These are phyloP conservation scores for Yamadazyma oceani DNA, from an alignment of 1,139 yeast genomes.

Conservation along the genomic window DNA sequence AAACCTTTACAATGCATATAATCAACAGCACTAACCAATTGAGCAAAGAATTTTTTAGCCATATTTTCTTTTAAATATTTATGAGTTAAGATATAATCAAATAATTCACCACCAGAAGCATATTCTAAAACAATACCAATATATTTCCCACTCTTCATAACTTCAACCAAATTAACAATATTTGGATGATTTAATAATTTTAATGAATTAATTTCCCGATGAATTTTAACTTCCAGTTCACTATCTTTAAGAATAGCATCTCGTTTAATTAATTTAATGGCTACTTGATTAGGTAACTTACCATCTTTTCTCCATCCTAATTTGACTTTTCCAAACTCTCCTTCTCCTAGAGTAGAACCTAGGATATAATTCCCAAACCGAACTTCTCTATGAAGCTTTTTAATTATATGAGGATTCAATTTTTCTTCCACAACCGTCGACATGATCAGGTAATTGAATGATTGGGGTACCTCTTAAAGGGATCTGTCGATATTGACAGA, in stretches of 20 bases:
- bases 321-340: constrained; percentile 96
- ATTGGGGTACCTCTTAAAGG: too few relatives aligned
- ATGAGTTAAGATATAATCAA: constrained; percentile 86
- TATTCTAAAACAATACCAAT: constrained; percentile 95
- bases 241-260: constrained; percentile 83
- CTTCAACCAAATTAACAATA: constrained; percentile 88
- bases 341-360: constrained; percentile 96
- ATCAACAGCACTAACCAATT: constrained; percentile 88
- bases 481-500: background rate
- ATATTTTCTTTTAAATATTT: constrained; percentile 80
- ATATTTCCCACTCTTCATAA: constrained; percentile 88
- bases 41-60: constrained; percentile 89
- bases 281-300: constrained; percentile 78
- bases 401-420: constrained; percentile 9
- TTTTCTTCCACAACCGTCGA: constrained; percentile 10
- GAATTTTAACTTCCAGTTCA: constrained; percentile 84
- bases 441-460: too few relatives aligned
- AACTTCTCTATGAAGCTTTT: constrained; percentile 48
- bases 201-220: constrained; percentile 88
- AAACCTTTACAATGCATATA: constrained; percentile 85
- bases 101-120: constrained; percentile 96
- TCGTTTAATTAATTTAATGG: constrained; percentile 86
- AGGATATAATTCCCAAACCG: constrained; percentile 85
- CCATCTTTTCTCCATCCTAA: constrained; percentile 95
- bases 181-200: constrained; percentile 84